Evolutionary conservation across 495 filamentous ascomycete species (phyloP).

Genomic region (Aspergillus avenaceus): DNA sequence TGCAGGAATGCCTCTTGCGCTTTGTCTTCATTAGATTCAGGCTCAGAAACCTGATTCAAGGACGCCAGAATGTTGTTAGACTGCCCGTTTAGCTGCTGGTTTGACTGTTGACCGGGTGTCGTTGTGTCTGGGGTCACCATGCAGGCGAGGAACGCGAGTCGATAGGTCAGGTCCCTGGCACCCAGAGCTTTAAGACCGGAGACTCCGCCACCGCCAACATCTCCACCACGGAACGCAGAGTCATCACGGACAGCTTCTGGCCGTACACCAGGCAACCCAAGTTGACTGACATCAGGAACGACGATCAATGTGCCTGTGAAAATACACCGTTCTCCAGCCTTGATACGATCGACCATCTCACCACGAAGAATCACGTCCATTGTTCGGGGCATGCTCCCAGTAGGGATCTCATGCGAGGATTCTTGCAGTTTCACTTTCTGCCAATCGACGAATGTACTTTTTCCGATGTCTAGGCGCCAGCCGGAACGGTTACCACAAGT

Average conservation of each 20-base stretch:
- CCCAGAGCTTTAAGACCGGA: constrained; percentile 86
- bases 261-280: constrained; percentile 82
- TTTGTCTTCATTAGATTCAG: constrained; percentile 71
- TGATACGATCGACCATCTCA: constrained; percentile 95
- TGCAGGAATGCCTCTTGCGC: constrained; percentile 84
- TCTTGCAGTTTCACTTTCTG: constrained; percentile 97
- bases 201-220: constrained; percentile 79
- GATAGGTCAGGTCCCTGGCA: constrained; percentile 92
- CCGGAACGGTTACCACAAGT: constrained; percentile 84
- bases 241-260: constrained; percentile 85
- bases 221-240: constrained; percentile 66
- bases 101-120: constrained; percentile 63
- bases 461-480: constrained; percentile 92
- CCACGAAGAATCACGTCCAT: constrained; percentile 98
- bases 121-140: constrained; percentile 94
- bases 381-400: constrained; percentile 96
- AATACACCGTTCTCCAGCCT: constrained; percentile 95
- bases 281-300: constrained; percentile 92
- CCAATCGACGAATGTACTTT: constrained; percentile 98
- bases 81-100: constrained; percentile 65
- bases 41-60: constrained; percentile 63
- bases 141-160: constrained; percentile 93
- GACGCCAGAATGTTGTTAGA: constrained; percentile 77
- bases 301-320: constrained; percentile 97
- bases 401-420: constrained; percentile 96